Evolutionary conservation across 495 filamentous ascomycete genomes (phyloP).

Genomic region (Bacidia gigantensis): DNA sequence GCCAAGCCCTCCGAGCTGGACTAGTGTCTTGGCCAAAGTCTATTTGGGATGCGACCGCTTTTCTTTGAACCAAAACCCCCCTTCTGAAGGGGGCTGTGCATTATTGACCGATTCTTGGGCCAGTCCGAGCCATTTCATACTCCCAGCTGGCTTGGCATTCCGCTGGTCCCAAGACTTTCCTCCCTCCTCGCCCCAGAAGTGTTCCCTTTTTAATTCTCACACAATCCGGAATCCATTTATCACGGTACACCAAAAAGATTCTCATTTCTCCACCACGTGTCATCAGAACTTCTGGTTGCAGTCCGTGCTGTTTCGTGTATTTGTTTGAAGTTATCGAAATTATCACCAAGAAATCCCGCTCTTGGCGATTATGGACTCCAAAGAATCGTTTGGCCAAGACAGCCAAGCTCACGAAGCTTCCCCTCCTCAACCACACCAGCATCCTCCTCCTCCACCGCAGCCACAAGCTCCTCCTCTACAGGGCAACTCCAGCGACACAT

Average conservation of each 20-base stretch:
- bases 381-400: conserved; percentile 1
- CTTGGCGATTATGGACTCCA: too few relatives aligned
- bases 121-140: not conserved
- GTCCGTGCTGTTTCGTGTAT: not conserved
- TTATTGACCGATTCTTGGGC: not conserved
- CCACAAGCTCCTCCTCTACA: conserved; percentile 1
- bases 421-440: conserved; percentile 16
- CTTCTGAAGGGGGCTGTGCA: not conserved
- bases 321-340: not conserved
- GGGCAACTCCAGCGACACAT: conserved; percentile 33
- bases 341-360: conserved; percentile 1
- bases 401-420: not conserved
- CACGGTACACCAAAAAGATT: not conserved
- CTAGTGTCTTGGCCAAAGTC: not conserved
- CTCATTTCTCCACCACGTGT: not conserved
- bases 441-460: conserved; percentile 24
- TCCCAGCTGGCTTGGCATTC: not conserved
- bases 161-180: not conserved
- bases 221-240: not conserved
- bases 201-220: not conserved
- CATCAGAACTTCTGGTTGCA: not conserved
- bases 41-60: not conserved
- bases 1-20: not conserved
- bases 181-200: not conserved
- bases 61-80: not conserved